phyloP scores from a whole-genome alignment of 345 rosid genomes.

The Pugionium dolabratum region DNA sequence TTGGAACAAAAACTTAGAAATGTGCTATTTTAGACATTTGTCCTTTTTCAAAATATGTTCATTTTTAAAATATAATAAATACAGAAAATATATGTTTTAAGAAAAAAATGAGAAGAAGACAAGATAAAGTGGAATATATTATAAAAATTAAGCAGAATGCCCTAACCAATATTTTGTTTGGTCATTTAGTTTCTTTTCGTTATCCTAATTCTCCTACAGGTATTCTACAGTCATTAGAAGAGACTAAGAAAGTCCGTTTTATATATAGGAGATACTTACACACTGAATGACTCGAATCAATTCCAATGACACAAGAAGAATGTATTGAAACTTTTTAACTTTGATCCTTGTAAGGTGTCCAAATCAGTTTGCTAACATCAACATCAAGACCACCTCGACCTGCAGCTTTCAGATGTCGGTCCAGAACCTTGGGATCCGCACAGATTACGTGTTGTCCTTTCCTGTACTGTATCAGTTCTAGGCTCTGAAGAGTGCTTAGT shows the following conservation, averaged over 20 bases:
- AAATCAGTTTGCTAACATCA: slow-evolving; percentile 92
- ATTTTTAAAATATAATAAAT: no score
- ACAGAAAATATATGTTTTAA: no score
- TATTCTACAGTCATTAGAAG: neutral
- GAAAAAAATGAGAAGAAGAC: no score
- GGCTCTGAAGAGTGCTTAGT: slow-evolving; percentile 86
- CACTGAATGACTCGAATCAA: slow-evolving; percentile 1
- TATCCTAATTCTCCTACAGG: no score
- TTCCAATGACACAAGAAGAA: neutral
- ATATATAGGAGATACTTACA: slow-evolving; percentile 14
- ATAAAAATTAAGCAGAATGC: no score
- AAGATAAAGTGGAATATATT: no score
- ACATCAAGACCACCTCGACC: slow-evolving; percentile 97
- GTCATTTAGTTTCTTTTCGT: no score
- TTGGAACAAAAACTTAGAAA: no score
- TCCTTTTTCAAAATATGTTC: no score
- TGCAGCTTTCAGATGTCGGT: slow-evolving; percentile 96
- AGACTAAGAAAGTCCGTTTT: slow-evolving; percentile 3
- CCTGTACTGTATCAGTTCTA: slow-evolving; percentile 94
- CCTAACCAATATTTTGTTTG: no score
- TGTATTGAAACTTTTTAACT: slow-evolving; percentile 36
- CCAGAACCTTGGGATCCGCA: slow-evolving; percentile 95
- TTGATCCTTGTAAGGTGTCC: slow-evolving; percentile 99
- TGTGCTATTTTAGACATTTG: no score
- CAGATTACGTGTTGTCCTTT: slow-evolving; percentile 99